Conservation (phyloP, 768 basidiomycete species). For the Cystobasidium ongulense region DNA sequence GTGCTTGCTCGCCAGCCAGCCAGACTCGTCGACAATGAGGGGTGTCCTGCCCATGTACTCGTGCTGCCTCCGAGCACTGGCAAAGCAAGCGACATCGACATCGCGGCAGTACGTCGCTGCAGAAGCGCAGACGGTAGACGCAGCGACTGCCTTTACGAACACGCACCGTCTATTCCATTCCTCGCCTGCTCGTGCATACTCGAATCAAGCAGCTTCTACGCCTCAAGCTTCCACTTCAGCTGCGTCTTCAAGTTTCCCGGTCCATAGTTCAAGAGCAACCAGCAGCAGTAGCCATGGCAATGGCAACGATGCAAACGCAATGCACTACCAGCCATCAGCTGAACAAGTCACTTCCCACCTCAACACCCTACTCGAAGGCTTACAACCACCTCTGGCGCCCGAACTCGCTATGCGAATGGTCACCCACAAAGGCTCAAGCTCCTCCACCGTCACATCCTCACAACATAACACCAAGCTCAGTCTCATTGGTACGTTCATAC, state of each 20-base stretch:
- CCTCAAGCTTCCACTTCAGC: background rate
- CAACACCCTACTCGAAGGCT: constrained; percentile 25
- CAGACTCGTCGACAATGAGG: background rate
- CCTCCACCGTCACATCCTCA: background rate
- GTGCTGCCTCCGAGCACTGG: background rate
- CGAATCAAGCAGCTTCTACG: background rate
- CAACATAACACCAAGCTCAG: constrained; percentile 24
- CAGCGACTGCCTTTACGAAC: background rate
- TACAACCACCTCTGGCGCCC: constrained; percentile 15
- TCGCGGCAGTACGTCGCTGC: background rate
- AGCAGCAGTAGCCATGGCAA: background rate
- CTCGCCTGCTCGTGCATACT: background rate
- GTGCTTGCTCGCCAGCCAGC: no score
- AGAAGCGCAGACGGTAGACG: background rate
- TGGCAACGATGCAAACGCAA: background rate
- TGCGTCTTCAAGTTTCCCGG: background rate
- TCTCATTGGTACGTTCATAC: constrained; percentile 13
- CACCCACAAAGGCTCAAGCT: constrained; percentile 17
- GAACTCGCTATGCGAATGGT: constrained; percentile 27
- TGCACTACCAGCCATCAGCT: constrained; percentile 1
- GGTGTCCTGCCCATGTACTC: background rate
- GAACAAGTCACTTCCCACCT: constrained; percentile 18
- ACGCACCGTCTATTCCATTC: background rate
- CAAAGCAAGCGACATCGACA: background rate
- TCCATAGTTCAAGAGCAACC: background rate